Base-by-base conservation (phyloP, 1,284 basidiomycete genomes). In the Trichosporon inkin region DNA sequence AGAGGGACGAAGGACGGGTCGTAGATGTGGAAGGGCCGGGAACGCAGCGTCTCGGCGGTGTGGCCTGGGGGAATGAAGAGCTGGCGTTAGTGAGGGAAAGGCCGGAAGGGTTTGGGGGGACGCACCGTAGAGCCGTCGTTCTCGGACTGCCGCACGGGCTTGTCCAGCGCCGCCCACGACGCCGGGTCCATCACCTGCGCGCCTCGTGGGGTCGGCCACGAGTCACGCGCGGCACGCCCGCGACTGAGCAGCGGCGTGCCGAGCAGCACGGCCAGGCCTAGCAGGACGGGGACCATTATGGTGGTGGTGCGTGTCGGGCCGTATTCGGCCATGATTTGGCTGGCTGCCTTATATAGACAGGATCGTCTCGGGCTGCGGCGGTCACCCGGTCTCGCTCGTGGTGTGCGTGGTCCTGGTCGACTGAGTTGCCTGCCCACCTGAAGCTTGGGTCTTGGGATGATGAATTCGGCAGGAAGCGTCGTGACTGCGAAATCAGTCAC, bases 11-110 rank as follows among this genome's bases (percentile, higher is more conserved):
- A 90, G 6, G 75, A 79, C 4, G 76, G 66, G 68, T 89, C 82
- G 69, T 88, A 87, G 59, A 86, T 78, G 70, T 89, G 87, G 78
- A 89, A 87, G 69, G 77, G 77, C 49, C 67, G 67, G 1, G 61
- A 65, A 20, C 57, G 60, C 22, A 76, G 68, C 3, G 67, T 60
- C 5, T 63, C 57, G 10, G 58, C 53, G 10, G 61, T 67, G 6
- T 63, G 60, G 20, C 71, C 71, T 2, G 73, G 74, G 0, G 74
- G 76, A 34, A 70, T 55, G 63, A 77, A 78, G 49, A 69, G 62
- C 75, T 75, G 58, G 10, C 0, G 24, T 39, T 34, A 47, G 52
- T 20, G 32, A 16, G 38, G n/a, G 17, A 14, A 17, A 10, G 17
- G 34, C n/a, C 37, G 32, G 51, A 14, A 16, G 38, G 17, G 22